Evolutionary conservation across 208 protist genomes (phyloP), one percentile per base, ranked within the genome.

Genomic region (Leishmania turanica): DNA sequence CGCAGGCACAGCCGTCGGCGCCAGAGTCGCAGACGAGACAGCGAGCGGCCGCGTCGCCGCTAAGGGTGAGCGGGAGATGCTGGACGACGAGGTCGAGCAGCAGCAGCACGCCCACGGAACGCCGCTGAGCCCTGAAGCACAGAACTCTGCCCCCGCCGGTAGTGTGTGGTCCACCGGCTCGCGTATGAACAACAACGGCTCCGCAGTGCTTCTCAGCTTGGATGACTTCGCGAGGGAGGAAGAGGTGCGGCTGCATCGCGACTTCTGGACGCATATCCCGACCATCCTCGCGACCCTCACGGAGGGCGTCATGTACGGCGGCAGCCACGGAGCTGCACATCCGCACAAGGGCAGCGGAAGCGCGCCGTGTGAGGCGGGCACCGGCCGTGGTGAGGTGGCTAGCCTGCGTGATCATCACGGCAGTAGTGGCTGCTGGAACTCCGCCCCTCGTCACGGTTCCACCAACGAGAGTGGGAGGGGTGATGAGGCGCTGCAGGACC

Each of bases 261-360:
- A 88, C 64, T 88, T 88, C 71, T 88, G 85, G 85, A 78, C 83
- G 1, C 82, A 84, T 79, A 84, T 88, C n/a, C 72, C 82, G 21
- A 74, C 82, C 74, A 82, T 86, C 74, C 82, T 86, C 68, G 77
- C 75, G 51, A 86, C 85, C 19, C 76, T 88, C 54, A 47, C 73
- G 53, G 85, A 88, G 66, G 85, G 85, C 13, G 24, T 88, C 6
- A 84, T 88, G 75, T 88, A 84, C 79, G 72, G 79, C 27, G 73
- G 71, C 75, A 68, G 70, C 40, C 66, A 47, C 66, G 21, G 19
- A 27, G 21, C 40, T 37, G 66, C 40, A 19, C 40, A 42, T 21
- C 40, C 40, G 40, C 19, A 71, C 34, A 47, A 47, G 47, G 13
- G n/a, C 24, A 24, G 47, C n/a, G 47, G 24, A 19, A 24, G 15